These are phyloP conservation scores for Xanthoconium purpureum DNA, from an alignment of 768 basidiomycete species.

Conservation along the genomic window DNA sequence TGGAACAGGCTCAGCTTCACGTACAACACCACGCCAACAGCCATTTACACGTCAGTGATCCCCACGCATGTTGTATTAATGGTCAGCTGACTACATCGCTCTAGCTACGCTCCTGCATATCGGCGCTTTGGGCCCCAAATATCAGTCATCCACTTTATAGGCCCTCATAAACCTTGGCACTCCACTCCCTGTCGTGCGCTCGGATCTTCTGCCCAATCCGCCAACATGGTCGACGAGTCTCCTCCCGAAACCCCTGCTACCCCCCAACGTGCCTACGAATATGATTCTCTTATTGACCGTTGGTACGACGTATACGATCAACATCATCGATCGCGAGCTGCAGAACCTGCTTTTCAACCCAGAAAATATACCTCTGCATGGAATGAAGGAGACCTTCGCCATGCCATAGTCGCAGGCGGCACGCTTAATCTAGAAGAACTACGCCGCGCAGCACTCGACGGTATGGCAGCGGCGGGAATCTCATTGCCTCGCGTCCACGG, in stretches of 20 bases:
- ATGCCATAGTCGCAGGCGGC: constrained; percentile 12
- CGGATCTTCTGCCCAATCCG: constrained; percentile 37
- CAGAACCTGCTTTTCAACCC: constrained; percentile 44
- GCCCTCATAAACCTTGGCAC: constrained; percentile 94
- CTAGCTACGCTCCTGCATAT: constrained; percentile 94
- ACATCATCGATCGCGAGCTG: constrained; percentile 67
- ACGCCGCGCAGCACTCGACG: constrained; percentile 32
- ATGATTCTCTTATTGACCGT: constrained; percentile 76
- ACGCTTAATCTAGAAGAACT: constrained; percentile 43
- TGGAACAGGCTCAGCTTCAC: constrained; percentile 97
- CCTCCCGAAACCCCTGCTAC: constrained; percentile 4
- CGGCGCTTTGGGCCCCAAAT: constrained; percentile 88
- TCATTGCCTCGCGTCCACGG: constrained; percentile 24
- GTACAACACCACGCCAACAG: constrained; percentile 97
- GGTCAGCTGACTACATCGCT: constrained; percentile 24
- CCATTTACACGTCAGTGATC: constrained; percentile 84
- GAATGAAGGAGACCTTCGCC: constrained; percentile 44
- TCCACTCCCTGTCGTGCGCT: constrained; percentile 68
- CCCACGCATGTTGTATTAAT: constrained; percentile 21
- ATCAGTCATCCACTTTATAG: constrained; percentile 89
- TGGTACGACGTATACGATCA: constrained; percentile 92
- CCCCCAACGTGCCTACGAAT: constrained; percentile 61
- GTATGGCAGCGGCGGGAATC: constrained; percentile 21
- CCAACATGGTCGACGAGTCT: constrained; percentile 31
- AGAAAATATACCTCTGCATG: constrained; percentile 72